Base-by-base conservation (phyloP, 1,139 yeast genomes). In the Sugiyamaella xylanicola region DNA sequence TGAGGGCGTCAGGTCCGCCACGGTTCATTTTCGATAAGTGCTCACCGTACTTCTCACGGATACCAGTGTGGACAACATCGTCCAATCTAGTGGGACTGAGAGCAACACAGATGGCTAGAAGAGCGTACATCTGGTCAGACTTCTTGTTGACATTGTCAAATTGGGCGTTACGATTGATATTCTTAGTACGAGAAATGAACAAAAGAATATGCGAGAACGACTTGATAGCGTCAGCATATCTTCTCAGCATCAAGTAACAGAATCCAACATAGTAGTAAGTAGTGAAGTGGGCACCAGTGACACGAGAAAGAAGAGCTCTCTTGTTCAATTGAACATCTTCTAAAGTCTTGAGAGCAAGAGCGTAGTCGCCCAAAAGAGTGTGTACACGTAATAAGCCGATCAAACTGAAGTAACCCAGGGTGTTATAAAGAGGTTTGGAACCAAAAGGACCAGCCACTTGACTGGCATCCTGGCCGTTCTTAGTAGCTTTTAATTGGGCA, bases 61-160 rank as follows among this genome's bases (percentile, higher is more conserved):
- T 68, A 20, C 75, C 74, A 42, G 68, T 68, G 61, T 73, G 77
- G 58, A 77, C 68, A 45, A 68, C 69, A 56, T 77, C 81, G 59
- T 78, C 81, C 32, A 77, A 63, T 61, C 78, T 72, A 9, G 78
- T 74, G 50, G 81, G 81, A 55, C 75, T 73, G 47, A 78, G 67
- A 17, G 80, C 77, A 45, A 76, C 71, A 54, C 78, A 72, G 48
- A 78, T 72, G 29, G 81, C 78, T 56, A 78, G 66, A 48, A 78
- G 69, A 7, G 82, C 80, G 61, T 76, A 77, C 80, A 77, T 77
- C 65, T 78, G 82, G 57, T 77, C 82, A n/a, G 77, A 70, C 62
- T 76, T 75, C 65, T 77, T 78, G 58, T 77, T 74, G 51, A 77
- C 76, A 41, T 72, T 68, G 62, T 78, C 80, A 59, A 73, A 78